These are phyloP conservation scores for Tulasnella sp. DNA, from an alignment of 768 basidiomycete species.

Conservation along the genomic window DNA sequence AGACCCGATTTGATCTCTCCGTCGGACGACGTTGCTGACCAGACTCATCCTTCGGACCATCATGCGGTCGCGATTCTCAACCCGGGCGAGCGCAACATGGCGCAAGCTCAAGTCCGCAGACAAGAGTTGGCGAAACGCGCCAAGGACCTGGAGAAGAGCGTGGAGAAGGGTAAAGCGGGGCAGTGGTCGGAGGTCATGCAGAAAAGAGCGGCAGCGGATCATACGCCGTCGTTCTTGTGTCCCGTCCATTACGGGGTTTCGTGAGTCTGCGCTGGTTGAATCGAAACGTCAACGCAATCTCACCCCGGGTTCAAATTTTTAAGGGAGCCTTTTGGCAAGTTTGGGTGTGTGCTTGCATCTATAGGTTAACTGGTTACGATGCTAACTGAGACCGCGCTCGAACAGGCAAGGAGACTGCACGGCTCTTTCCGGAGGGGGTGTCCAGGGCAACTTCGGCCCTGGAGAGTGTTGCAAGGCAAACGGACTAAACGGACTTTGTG, in stretches of 20 bases:
- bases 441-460: neutral
- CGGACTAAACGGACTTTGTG: neutral
- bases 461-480: neutral
- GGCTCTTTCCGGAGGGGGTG: neutral
- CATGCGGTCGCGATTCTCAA: constrained; percentile 6
- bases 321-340: constrained; percentile 5
- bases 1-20: constrained; percentile 23
- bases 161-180: neutral
- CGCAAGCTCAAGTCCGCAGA: neutral
- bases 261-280: neutral
- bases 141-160: neutral
- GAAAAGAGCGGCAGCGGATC: neutral
- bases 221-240: neutral
- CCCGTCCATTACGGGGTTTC: neutral
- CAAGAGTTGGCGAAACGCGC: neutral
- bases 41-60: constrained; percentile 24
- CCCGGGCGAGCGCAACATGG: neutral
- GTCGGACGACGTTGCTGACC: constrained; percentile 19
- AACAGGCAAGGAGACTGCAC: neutral
- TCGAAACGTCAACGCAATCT: neutral
- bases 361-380: neutral
- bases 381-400: neutral
- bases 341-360: neutral
- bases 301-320: neutral
- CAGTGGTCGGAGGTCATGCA: neutral